Conservation (phyloP, 2,329 filamentous ascomycete species). For the Ascochyta pisi region DNA sequence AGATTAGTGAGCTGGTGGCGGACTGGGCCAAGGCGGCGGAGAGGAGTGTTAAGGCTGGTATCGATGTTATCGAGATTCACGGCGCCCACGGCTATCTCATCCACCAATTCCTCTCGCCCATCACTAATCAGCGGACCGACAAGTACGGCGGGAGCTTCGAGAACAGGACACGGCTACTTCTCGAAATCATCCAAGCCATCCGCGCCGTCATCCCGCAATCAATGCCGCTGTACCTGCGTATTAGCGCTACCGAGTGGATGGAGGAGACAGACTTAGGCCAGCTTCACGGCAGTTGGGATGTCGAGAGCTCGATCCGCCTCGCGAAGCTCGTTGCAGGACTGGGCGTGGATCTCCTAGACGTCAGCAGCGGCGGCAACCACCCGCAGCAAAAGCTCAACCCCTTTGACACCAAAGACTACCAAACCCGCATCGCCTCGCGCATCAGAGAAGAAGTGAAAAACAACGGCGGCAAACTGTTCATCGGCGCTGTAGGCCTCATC, state of each 20-base stretch:
- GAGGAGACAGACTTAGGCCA: constrained; percentile 43
- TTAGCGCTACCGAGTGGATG: constrained; percentile 49
- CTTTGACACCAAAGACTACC: constrained; percentile 56
- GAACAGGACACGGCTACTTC: constrained; percentile 48
- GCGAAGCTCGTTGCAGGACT: constrained; percentile 51
- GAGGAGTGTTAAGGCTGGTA: constrained; percentile 46
- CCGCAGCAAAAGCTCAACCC: constrained; percentile 50
- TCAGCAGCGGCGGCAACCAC: constrained; percentile 56
- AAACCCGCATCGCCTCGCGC: constrained; percentile 56
- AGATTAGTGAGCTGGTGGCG: constrained; percentile 49
- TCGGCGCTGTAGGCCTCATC: constrained; percentile 62
- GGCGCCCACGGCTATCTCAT: constrained; percentile 53
- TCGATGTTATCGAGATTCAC: constrained; percentile 54
- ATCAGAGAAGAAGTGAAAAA: constrained; percentile 52
- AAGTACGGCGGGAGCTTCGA: constrained; percentile 53
- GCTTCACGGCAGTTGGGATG: constrained; percentile 49
- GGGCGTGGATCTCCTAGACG: constrained; percentile 56
- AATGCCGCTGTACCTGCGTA: constrained; percentile 47
- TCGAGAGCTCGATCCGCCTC: constrained; percentile 49
- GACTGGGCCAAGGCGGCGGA: constrained; percentile 51
- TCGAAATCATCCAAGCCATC: constrained; percentile 52
- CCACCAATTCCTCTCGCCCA: constrained; percentile 50
- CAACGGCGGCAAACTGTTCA: constrained; percentile 51
- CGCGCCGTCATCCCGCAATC: constrained; percentile 40
- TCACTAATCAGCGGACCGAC: constrained; percentile 53